Conservation (phyloP, 495 filamentous ascomycete genomes). For the Aspergillus coremiiformis region DNA sequence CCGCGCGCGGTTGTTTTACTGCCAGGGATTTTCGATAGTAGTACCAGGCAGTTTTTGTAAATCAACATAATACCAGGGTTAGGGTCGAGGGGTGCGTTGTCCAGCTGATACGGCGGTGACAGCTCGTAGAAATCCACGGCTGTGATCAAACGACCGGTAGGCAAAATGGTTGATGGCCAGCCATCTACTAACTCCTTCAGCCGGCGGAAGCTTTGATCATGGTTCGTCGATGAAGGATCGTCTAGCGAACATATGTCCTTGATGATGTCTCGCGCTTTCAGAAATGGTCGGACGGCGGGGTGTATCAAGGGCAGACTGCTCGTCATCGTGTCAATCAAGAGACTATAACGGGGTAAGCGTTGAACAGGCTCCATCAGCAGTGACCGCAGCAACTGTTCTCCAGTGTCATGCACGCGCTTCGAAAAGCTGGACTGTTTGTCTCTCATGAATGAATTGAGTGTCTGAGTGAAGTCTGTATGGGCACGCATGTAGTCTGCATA, state of each 20-base stretch:
- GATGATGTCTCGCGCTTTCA: slow-evolving; percentile 83
- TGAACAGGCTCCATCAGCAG: slow-evolving; percentile 95
- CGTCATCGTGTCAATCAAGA: slow-evolving; percentile 93
- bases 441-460: slow-evolving; percentile 65
- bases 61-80: slow-evolving; percentile 66
- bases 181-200: slow-evolving; percentile 66
- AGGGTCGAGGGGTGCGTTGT: slow-evolving; percentile 28
- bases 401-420: slow-evolving; percentile 67
- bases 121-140: slow-evolving; percentile 78
- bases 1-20: slow-evolving; percentile 64
- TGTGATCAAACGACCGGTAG: slow-evolving; percentile 72
- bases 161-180: slow-evolving; percentile 70
- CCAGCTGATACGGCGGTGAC: slow-evolving; percentile 58
- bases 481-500: slow-evolving; percentile 87
- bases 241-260: slow-evolving; percentile 92
- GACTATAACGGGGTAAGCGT: slow-evolving; percentile 84
- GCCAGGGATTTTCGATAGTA: slow-evolving; percentile 59
- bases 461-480: slow-evolving; percentile 74
- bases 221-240: slow-evolving; percentile 51
- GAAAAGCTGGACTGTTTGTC: slow-evolving; percentile 72
- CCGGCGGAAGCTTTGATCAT: slow-evolving; percentile 61
- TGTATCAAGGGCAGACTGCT: slow-evolving; percentile 75
- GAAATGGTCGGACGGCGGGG: slow-evolving; percentile 67
- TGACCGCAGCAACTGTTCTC: slow-evolving; percentile 88
- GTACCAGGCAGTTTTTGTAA: slow-evolving; percentile 74